These are phyloP conservation scores for Rubia yunnanensis DNA, from an alignment of 257 asterid species.

Conservation along the genomic window DNA sequence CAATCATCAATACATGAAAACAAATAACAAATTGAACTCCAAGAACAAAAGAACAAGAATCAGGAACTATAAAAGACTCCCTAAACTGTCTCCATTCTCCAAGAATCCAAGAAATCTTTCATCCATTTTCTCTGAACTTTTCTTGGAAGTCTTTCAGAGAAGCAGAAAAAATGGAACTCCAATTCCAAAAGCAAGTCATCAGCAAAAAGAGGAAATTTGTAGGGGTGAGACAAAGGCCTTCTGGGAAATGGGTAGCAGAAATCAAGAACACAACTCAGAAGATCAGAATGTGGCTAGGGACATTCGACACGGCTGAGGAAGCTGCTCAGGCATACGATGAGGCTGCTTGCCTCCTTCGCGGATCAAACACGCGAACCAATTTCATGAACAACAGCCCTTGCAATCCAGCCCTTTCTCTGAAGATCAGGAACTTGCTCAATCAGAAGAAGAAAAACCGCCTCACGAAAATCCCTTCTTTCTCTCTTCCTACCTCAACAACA, in stretches of 20 bases:
- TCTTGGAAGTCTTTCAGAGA: neutral
- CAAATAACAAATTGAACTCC: slow-evolving; percentile 12
- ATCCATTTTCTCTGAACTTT: neutral
- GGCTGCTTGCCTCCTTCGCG: slow-evolving; percentile 80
- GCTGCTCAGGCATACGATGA: slow-evolving; percentile 85
- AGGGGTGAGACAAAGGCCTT: slow-evolving; percentile 83
- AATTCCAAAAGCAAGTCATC: slow-evolving; percentile 27
- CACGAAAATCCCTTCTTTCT: slow-evolving; percentile 20
- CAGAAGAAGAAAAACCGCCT: slow-evolving; percentile 51
- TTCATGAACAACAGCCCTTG: slow-evolving; percentile 50
- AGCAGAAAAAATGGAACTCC: slow-evolving; percentile 45
- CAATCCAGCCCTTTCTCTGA: slow-evolving; percentile 66
- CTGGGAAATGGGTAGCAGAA: slow-evolving; percentile 89
- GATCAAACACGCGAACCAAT: slow-evolving; percentile 67
- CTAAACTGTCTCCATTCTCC: slow-evolving; percentile 23
- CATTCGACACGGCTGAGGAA: slow-evolving; percentile 80
- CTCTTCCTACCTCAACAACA: slow-evolving; percentile 5
- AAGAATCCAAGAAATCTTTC: slow-evolving; percentile 7
- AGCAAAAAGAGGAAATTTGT: slow-evolving; percentile 47
- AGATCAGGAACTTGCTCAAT: slow-evolving; percentile 59
- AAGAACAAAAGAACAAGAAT: slow-evolving; percentile 23
- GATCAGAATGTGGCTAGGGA: slow-evolving; percentile 90
- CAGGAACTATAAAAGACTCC: slow-evolving; percentile 26
- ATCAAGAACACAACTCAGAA: slow-evolving; percentile 85
- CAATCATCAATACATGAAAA: slow-evolving; percentile 19